Conservation (phyloP, 768 basidiomycete genomes). For the Pholiota microspora region DNA sequence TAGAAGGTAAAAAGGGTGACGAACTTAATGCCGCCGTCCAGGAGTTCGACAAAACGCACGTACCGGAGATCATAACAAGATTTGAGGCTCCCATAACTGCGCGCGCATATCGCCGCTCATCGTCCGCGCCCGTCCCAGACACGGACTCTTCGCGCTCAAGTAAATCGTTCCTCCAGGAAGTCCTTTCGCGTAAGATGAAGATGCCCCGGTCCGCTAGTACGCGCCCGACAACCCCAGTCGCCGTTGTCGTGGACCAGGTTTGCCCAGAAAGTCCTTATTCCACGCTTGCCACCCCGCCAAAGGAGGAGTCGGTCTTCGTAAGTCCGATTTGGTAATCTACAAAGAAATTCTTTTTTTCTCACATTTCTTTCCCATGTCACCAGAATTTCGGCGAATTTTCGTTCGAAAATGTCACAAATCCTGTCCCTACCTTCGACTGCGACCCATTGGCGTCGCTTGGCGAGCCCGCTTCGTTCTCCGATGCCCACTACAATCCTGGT, state of each 20-base stretch:
- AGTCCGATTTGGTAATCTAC: slow-evolving; percentile 23
- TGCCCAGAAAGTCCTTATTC: slow-evolving; percentile 15
- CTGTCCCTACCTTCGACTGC: slow-evolving; percentile 17
- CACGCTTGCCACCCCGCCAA: slow-evolving; percentile 26
- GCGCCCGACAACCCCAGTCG: slow-evolving; percentile 30
- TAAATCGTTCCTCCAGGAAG: slow-evolving; percentile 31
- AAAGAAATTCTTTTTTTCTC: neutral
- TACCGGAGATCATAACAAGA: slow-evolving; percentile 66
- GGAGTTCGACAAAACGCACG: slow-evolving; percentile 57
- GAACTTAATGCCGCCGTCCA: slow-evolving; percentile 56
- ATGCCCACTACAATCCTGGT: slow-evolving; percentile 12
- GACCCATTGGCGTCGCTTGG: slow-evolving; percentile 18
- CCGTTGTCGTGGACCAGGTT: slow-evolving; percentile 9
- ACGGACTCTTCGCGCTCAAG: slow-evolving; percentile 28
- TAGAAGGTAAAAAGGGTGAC: slow-evolving; percentile 58
- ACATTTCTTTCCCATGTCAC: neutral
- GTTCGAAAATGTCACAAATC: slow-evolving; percentile 37
- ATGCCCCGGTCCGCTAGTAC: slow-evolving; percentile 37
- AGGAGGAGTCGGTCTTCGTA: slow-evolving; percentile 51
- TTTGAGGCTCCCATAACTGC: slow-evolving; percentile 80
- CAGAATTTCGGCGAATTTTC: slow-evolving; percentile 47
- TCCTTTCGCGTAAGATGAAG: slow-evolving; percentile 20
- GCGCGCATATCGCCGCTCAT: slow-evolving; percentile 65
- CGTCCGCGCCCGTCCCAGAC: slow-evolving; percentile 54
- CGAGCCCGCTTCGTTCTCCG: slow-evolving; percentile 12